Evolutionary conservation across 345 rosid genomes (phyloP), one percentile per base, ranked within the genome.

Genomic region (Orychophragmus violaceus): DNA sequence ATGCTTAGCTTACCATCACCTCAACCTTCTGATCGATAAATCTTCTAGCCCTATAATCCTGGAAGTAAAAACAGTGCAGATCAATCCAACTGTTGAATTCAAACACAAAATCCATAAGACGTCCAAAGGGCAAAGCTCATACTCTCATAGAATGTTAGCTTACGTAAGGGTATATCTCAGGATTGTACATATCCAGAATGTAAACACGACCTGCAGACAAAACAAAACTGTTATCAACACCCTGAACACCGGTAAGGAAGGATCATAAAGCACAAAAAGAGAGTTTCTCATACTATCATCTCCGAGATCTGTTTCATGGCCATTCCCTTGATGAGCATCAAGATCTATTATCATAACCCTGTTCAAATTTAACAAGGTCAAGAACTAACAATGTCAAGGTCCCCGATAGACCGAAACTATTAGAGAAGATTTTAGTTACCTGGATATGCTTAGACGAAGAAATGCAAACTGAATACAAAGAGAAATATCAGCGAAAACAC

Each of bases 311-410:
- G 41, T 87, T 76, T 90, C 99, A 25, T 93, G 96, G 77, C 97
- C 99, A 70, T 93, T 93, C 64, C 99, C 99, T 83, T 93, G 99
- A 79, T 93, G 98, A 29, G 97, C 98, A 74, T 93, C 98, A 3
- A 93, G 88, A 90, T 93, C 99, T 74, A 93, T 83, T 62, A 93
- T 87, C 97, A 93, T 93, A 69, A 87, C 95, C 84, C 96, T 93
- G 78, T 8, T 66, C 24, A 36, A 59, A 39, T 75, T 72, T 57
- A 28, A 61, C 44, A 64, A 57, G 58, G 19, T 64, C 55, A 14
- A 7, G 73, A 61, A 51, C 23, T 2, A 64, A 45, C 8, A 59
- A 29, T 0, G 23, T 46, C n/a, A n/a, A n/a, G n/a, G n/a, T n/a
- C n/a, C n/a, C n/a, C n/a, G n/a, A n/a, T n/a, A n/a, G n/a, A n/a